phyloP scores from a whole-genome alignment of 129 eudicot species.

The Flaveria robusta region DNA sequence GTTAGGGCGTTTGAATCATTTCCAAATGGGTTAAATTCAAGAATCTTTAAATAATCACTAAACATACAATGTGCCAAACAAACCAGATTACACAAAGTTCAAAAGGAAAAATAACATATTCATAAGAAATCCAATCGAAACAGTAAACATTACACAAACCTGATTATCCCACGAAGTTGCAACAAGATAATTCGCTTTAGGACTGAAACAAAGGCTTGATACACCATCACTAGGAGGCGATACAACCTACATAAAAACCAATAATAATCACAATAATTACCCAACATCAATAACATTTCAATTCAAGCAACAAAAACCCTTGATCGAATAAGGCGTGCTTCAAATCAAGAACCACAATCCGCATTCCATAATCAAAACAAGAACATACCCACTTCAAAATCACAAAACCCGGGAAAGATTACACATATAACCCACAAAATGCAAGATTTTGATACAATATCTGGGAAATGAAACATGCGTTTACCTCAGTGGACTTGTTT shows the following conservation, averaged over 20 bases:
- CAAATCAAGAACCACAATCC: slow-evolving; percentile 11
- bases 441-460: no score
- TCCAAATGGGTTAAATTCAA: neutral
- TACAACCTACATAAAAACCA: slow-evolving; percentile 47
- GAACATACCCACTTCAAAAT: neutral
- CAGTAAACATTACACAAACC: slow-evolving; percentile 39
- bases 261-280: neutral
- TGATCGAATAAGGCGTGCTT: neutral
- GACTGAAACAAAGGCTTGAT: slow-evolving; percentile 81
- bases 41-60: neutral
- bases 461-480: neutral
- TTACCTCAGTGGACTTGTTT: slow-evolving; percentile 67
- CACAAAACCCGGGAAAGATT: neutral
- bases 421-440: neutral
- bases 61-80: slow-evolving; percentile 14
- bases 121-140: neutral
- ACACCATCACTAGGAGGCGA: slow-evolving; percentile 72
- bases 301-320: neutral
- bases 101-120: neutral
- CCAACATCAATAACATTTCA: neutral
- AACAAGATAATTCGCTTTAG: slow-evolving; percentile 70
- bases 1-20: neutral
- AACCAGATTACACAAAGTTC: slow-evolving; percentile 10
- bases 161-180: slow-evolving; percentile 99
- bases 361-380: neutral